phyloP scores from a whole-genome alignment of 768 basidiomycete species.

The Suillus subalutaceus region DNA sequence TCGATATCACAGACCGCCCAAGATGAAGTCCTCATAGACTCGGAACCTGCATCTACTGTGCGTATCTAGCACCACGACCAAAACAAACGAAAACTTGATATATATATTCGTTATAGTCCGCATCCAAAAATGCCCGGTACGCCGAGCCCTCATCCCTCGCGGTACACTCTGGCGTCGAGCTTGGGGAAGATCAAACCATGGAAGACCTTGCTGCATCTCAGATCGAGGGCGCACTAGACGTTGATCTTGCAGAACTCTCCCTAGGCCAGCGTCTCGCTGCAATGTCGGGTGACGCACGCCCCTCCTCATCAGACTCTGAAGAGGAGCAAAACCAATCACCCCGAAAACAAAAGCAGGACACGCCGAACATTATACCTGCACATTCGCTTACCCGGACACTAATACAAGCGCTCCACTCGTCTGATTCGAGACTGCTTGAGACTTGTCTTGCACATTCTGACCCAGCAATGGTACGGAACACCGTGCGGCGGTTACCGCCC shows the following conservation, averaged over 20 bases:
- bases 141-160: slow-evolving; percentile 61
- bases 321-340: slow-evolving; percentile 40
- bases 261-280: slow-evolving; percentile 89
- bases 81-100: background rate
- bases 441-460: slow-evolving; percentile 87
- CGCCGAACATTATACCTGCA: slow-evolving; percentile 61
- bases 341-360: slow-evolving; percentile 23
- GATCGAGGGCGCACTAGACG: slow-evolving; percentile 73
- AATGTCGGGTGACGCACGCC: slow-evolving; percentile 49
- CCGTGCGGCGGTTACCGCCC: slow-evolving; percentile 83
- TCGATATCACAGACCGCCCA: slow-evolving; percentile 8
- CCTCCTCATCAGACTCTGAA: slow-evolving; percentile 48
- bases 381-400: slow-evolving; percentile 91
- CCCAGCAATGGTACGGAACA: slow-evolving; percentile 78
- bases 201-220: slow-evolving; percentile 53
- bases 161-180: slow-evolving; percentile 65
- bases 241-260: slow-evolving; percentile 87
- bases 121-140: slow-evolving; percentile 64
- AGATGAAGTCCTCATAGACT: slow-evolving; percentile 31
- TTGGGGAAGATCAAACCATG: slow-evolving; percentile 57
- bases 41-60: slow-evolving; percentile 22
- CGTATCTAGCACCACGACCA: slow-evolving; percentile 9
- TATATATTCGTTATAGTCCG: slow-evolving; percentile 34
- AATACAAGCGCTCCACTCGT: slow-evolving; percentile 95
- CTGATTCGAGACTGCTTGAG: slow-evolving; percentile 85